A percentile compares a stretch with the other conserved stretches of the same genome.
These are phyloP conservation scores for Sporobolomyces pararoseus DNA, from an alignment of 768 basidiomycete species.

Conservation along the genomic window DNA sequence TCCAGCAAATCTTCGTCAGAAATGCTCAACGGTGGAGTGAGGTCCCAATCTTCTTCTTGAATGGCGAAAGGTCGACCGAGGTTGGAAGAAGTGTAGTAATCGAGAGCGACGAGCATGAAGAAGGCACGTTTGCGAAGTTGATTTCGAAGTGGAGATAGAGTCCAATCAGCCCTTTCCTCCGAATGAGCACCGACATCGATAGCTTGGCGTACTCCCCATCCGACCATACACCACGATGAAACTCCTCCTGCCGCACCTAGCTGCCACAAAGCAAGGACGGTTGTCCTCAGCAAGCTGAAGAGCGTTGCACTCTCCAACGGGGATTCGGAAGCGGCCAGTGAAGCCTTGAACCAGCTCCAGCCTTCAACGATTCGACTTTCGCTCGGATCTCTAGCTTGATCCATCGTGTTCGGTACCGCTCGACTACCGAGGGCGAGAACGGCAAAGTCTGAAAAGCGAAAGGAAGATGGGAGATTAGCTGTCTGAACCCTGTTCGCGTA, in stretches of 20 bases:
- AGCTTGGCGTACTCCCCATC: slow-evolving; percentile 57
- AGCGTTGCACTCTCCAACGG: background rate
- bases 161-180: slow-evolving; percentile 53
- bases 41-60: slow-evolving; percentile 68
- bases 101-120: slow-evolving; percentile 52
- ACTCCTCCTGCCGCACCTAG: slow-evolving; percentile 45
- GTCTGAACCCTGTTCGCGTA: no score
- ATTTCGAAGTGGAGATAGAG: slow-evolving; percentile 55
- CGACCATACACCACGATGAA: slow-evolving; percentile 37
- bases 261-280: slow-evolving; percentile 51
- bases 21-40: slow-evolving; percentile 17
- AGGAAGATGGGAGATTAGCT: no score
- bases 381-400: slow-evolving; percentile 51
- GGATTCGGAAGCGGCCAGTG: background rate
- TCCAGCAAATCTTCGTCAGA: slow-evolving; percentile 18
- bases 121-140: slow-evolving; percentile 77
- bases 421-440: slow-evolving; percentile 68
- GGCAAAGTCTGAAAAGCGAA: slow-evolving; percentile 55
- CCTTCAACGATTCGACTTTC: slow-evolving; percentile 3
- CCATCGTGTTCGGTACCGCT: slow-evolving; percentile 59
- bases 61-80: slow-evolving; percentile 69
- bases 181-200: slow-evolving; percentile 77
- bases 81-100: slow-evolving; percentile 47
- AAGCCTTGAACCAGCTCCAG: slow-evolving; percentile 12
- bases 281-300: slow-evolving; percentile 48